These are phyloP conservation scores for Vanrija sp. DNA, from an alignment of 1,284 basidiomycete genomes.

Conservation along the genomic window DNA sequence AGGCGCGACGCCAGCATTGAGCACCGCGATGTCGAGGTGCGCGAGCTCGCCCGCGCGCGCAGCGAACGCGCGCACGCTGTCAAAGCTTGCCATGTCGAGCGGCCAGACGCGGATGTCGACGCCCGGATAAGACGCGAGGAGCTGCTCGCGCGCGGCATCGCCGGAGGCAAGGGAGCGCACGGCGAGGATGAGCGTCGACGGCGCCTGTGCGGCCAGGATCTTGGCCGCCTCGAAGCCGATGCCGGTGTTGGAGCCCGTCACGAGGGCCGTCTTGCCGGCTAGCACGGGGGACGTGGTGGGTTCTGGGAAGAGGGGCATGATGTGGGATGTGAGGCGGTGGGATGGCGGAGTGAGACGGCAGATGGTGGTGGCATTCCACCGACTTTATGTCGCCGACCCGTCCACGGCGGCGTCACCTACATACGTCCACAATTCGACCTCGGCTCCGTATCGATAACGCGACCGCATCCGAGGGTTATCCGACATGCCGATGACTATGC, in stretches of 20 bases:
- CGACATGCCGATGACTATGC: no score
- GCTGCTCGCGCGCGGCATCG: conserved; percentile 2
- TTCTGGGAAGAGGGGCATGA: no score
- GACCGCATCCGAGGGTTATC: no score
- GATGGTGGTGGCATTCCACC: no score
- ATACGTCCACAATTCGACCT: no score
- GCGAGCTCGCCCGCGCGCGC: neutral
- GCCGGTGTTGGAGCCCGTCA: conserved; percentile 27
- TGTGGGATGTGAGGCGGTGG: no score
- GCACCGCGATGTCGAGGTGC: conserved; percentile 2
- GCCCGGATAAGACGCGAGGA: conserved; percentile 6
- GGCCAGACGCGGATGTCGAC: conserved; percentile 15
- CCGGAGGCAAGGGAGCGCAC: conserved; percentile 12
- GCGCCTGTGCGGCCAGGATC: conserved; percentile 8
- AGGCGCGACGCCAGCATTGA: conserved; percentile 13
- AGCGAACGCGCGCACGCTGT: conserved; percentile 10
- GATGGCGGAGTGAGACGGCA: no score
- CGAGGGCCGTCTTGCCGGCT: conserved; percentile 15
- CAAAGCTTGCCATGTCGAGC: conserved; percentile 13
- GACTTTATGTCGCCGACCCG: no score
- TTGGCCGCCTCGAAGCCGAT: conserved; percentile 23
- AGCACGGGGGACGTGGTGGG: neutral
- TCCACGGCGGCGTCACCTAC: no score
- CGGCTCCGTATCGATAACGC: no score
- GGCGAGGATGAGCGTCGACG: conserved; percentile 19